Base-by-base conservation (phyloP, 352 stramenopile genomes). In the Sclerospora graminicola region DNA sequence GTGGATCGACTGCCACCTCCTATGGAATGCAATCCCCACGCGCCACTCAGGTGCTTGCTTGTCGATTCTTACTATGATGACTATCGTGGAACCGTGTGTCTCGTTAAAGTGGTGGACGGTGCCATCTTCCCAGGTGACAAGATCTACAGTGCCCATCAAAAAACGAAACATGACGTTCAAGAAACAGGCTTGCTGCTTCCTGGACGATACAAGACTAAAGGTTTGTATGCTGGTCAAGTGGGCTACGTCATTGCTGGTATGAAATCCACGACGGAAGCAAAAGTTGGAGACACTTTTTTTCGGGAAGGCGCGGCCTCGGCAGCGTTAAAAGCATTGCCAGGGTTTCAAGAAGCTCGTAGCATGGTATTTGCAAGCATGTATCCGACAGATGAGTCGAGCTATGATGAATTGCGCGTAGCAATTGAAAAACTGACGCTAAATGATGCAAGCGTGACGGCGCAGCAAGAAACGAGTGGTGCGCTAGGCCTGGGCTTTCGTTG, bases 351-450 rank as follows among this genome's bases (percentile, higher is more conserved):
- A 40, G 81, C 76, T 1, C 69, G 73, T 11, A 89, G 75, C 18
- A 99, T 99, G 95, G 95, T 99, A n/a, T 99, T 97, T 71, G 95
- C 96, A 5, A 97, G 84, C 49, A 95, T 99, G 54, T 98, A 98
- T 71, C 96, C 97, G 4, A 91, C 96, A 8, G 93, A 99, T 36
- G 84, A 93, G 40, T 93, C 85, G 44, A 93, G 75, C 27, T 98
- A 99, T 57, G 95, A 98, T 41, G 95, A 98, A 35, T 60, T 99
- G 37, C 82, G 84, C n/a, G 77, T 82, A 1, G 93, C 96, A 5
- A 94, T 99, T 11, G 90, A 98, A 44, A 88, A 95, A 50, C 80
- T 99, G 4, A 92, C 89, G 31, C 63, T 99, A 0, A 99, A 99
- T 53, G 97, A 99, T 61, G 91, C 94, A 2, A 97, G 93, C 37